Evolutionary conservation across 2,329 filamentous ascomycete species (phyloP).

Genomic region (Alternaria sp.): DNA sequence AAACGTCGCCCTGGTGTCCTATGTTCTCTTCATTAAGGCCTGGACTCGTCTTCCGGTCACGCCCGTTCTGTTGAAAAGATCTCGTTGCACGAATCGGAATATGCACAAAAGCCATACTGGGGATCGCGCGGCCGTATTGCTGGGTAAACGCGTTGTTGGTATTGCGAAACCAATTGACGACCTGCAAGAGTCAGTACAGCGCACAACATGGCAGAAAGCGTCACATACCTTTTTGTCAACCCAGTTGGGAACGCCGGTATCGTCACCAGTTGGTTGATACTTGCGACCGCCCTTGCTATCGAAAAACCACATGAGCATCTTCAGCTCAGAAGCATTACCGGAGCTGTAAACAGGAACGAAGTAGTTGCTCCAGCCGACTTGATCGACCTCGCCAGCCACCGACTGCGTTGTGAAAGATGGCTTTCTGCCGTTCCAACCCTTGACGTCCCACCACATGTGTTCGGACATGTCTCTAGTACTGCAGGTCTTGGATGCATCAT

Average conservation of each 20-base stretch:
- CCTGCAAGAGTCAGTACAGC: conserved; percentile 23
- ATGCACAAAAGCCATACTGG: conserved; percentile 64
- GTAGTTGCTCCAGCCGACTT: conserved; percentile 59
- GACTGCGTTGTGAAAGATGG: conserved; percentile 54
- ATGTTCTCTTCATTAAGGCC: conserved; percentile 48
- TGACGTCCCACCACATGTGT: conserved; percentile 50
- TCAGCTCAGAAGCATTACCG: conserved; percentile 44
- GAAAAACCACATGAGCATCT: conserved; percentile 75
- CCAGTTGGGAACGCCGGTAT: conserved; percentile 23
- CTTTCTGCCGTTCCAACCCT: conserved; percentile 58
- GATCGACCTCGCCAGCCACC: conserved; percentile 49
- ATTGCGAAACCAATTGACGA: conserved; percentile 38
- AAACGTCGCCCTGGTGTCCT: conserved; percentile 31
- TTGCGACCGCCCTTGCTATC: conserved; percentile 55
- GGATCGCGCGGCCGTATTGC: conserved; percentile 50
- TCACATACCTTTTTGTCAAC: conserved; percentile 34
- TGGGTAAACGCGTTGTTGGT: conserved; percentile 26
- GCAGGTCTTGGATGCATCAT: conserved; percentile 59
- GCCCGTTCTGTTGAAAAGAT: conserved; percentile 57
- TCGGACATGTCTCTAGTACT: conserved; percentile 33
- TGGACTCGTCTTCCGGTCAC: conserved; percentile 53
- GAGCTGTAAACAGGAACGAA: conserved; percentile 60
- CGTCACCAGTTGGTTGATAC: conserved; percentile 26
- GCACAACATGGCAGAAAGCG: neutral
- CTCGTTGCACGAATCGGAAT: conserved; percentile 52